phyloP scores from a whole-genome alignment of 2,329 filamentous ascomycete genomes.

The Penicillium sp. region DNA sequence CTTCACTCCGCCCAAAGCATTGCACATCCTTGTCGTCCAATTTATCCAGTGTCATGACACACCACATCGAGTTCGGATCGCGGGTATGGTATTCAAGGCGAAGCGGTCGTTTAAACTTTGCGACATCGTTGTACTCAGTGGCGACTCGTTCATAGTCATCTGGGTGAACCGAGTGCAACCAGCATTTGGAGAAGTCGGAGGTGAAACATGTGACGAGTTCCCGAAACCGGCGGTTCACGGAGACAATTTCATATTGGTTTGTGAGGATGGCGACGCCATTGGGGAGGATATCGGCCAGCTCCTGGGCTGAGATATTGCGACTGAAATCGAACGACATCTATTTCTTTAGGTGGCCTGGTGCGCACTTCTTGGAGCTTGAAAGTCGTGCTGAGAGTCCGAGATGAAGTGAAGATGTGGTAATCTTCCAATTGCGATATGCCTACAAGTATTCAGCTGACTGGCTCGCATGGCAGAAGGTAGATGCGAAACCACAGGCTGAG shows the following conservation, averaged over 20 bases:
- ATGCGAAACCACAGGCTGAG: neutral
- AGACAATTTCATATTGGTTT: conserved; percentile 18
- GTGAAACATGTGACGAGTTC: conserved; percentile 12
- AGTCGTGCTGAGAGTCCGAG: neutral
- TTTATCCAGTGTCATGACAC: conserved; percentile 17
- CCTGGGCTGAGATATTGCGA: conserved; percentile 19
- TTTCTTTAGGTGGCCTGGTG: neutral
- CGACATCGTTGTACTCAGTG: conserved; percentile 10
- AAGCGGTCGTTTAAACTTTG: conserved; percentile 1
- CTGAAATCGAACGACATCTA: conserved; percentile 7
- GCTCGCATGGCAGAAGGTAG: neutral
- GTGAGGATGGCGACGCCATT: conserved; percentile 24
- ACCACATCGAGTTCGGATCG: conserved; percentile 18
- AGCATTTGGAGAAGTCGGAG: conserved; percentile 12
- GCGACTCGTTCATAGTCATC: conserved; percentile 20
- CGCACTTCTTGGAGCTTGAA: neutral
- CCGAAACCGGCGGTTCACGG: conserved; percentile 22
- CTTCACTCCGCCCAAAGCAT: conserved; percentile 6
- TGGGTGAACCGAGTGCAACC: conserved; percentile 19
- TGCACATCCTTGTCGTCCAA: conserved; percentile 12
- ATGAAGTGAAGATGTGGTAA: neutral
- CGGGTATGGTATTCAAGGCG: conserved; percentile 27
- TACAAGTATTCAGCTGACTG: neutral
- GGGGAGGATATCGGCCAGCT: conserved; percentile 29
- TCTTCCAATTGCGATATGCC: neutral